Conservation (phyloP, 192 early-diverging fungal species). For the Coemansia sp. region DNA sequence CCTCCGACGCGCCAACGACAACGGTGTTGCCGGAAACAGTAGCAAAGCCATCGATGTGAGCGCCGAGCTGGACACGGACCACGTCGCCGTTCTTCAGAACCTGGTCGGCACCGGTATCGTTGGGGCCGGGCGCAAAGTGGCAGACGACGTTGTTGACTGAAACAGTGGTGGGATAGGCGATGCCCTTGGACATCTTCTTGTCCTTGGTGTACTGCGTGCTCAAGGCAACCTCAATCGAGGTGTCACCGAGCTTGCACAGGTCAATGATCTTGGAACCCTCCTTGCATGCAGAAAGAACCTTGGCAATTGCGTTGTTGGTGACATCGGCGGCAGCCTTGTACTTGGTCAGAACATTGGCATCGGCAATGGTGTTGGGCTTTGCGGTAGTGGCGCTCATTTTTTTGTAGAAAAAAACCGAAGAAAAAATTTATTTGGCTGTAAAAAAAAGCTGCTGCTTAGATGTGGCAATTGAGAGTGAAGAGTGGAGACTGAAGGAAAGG, state of each 20-base stretch:
- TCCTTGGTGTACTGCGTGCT: slow-evolving; percentile 66
- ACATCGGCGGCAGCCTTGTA: slow-evolving; percentile 92
- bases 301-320: slow-evolving; percentile 66
- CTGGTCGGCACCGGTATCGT: slow-evolving; percentile 63
- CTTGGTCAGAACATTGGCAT: slow-evolving; percentile 81
- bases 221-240: slow-evolving; percentile 73
- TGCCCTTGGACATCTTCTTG: slow-evolving; percentile 80
- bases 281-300: slow-evolving; percentile 39
- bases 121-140: slow-evolving; percentile 84
- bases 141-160: slow-evolving; percentile 82
- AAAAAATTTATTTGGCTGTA: neutral
- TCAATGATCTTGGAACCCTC: slow-evolving; percentile 85
- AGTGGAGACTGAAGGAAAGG: neutral
- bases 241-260: slow-evolving; percentile 87
- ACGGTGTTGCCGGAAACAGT: slow-evolving; percentile 80
- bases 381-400: slow-evolving; percentile 33
- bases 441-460: neutral
- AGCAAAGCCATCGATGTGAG: slow-evolving; percentile 91
- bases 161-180: slow-evolving; percentile 86
- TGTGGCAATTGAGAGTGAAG: neutral
- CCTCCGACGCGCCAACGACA: slow-evolving; percentile 78
- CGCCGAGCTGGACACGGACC: slow-evolving; percentile 87
- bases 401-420: neutral
- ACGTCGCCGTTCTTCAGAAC: slow-evolving; percentile 79
- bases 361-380: slow-evolving; percentile 62